Evolutionary conservation across 805 yeast genomes (phyloP).

Genomic region (Saturnispora silvae): DNA sequence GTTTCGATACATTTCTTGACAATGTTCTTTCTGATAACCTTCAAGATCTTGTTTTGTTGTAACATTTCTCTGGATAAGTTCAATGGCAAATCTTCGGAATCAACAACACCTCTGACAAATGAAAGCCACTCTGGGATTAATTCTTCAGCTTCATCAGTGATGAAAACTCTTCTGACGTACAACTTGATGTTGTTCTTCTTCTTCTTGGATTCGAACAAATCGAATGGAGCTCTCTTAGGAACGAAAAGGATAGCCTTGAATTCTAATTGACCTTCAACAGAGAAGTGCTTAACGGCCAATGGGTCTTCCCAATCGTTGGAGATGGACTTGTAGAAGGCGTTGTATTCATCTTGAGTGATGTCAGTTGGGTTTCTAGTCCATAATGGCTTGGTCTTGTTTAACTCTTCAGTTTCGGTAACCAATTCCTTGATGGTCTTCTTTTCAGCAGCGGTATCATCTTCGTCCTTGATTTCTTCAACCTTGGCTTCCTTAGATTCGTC

Average conservation of each 20-base stretch:
- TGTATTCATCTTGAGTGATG: conserved; percentile 95
- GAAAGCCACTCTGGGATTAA: conserved; percentile 98
- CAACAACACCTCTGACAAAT: conserved; percentile 98
- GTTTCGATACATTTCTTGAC: conserved; percentile 97
- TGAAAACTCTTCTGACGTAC: conserved; percentile 98
- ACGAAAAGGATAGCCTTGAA: conserved; percentile 95
- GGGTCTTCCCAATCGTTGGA: conserved; percentile 99
- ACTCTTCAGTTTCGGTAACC: conserved; percentile 94
- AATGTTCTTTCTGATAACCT: conserved; percentile 98
- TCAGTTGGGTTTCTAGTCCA: conserved; percentile 99
- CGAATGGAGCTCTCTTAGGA: conserved; percentile 99
- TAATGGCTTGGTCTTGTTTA: conserved; percentile 96
- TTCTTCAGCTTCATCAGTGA: conserved; percentile 99
- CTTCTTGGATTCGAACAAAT: conserved; percentile 95
- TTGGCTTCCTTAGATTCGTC: conserved; percentile 46
- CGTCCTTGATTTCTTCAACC: conserved; percentile 41
- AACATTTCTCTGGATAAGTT: conserved; percentile 99
- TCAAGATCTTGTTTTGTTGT: conserved; percentile 99
- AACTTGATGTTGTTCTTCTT: conserved; percentile 98
- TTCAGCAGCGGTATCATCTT: conserved; percentile 50
- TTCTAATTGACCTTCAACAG: conserved; percentile 99
- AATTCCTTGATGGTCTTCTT: conserved; percentile 84
- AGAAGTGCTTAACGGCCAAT: conserved; percentile 97
- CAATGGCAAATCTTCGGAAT: conserved; percentile 98
- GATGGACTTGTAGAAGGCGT: conserved; percentile 97